phyloP scores from a whole-genome alignment of 1,284 basidiomycete species.

The Ganoderma leucocontextum region DNA sequence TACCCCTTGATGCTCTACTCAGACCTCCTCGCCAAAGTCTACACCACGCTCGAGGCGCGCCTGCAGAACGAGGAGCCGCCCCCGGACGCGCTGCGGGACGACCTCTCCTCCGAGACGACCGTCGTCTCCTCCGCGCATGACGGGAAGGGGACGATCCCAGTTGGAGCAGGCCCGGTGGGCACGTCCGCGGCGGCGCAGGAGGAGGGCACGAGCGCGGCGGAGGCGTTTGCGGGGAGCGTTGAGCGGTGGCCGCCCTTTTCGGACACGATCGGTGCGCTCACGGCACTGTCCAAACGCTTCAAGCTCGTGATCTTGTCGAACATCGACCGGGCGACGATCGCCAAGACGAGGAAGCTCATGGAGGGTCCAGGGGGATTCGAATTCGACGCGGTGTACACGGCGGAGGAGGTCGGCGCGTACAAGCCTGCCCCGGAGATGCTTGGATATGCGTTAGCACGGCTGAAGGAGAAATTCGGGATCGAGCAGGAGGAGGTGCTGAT shows the following conservation, averaged over 20 bases:
- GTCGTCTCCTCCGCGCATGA: constrained; percentile 24
- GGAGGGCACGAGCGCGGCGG: constrained; percentile 23
- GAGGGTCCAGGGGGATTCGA: constrained; percentile 54
- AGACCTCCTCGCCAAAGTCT: constrained; percentile 62
- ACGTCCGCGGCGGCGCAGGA: constrained; percentile 24
- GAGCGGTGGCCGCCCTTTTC: constrained; percentile 70
- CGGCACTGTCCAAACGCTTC: constrained; percentile 64
- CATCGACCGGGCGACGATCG: constrained; percentile 72
- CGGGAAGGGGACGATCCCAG: constrained; percentile 12
- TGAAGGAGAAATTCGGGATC: constrained; percentile 54
- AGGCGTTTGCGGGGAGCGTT: constrained; percentile 65
- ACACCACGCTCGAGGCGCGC: constrained; percentile 50
- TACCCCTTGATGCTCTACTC: constrained; percentile 68
- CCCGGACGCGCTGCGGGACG: constrained; percentile 23
- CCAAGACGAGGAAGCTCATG: constrained; percentile 65
- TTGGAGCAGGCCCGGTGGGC: constrained; percentile 19
- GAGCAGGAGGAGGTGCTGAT: constrained; percentile 58
- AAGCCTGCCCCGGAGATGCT: constrained; percentile 73
- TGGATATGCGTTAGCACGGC: constrained; percentile 54
- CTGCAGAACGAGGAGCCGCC: constrained; percentile 36
- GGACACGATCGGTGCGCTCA: constrained; percentile 69
- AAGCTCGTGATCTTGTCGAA: constrained; percentile 79
- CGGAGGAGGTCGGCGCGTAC: constrained; percentile 72
- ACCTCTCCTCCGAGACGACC: constrained; percentile 18
- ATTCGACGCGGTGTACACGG: constrained; percentile 72